phyloP scores from a whole-genome alignment of 2,329 filamentous ascomycete genomes.

The Trichoderma guizhouense region DNA sequence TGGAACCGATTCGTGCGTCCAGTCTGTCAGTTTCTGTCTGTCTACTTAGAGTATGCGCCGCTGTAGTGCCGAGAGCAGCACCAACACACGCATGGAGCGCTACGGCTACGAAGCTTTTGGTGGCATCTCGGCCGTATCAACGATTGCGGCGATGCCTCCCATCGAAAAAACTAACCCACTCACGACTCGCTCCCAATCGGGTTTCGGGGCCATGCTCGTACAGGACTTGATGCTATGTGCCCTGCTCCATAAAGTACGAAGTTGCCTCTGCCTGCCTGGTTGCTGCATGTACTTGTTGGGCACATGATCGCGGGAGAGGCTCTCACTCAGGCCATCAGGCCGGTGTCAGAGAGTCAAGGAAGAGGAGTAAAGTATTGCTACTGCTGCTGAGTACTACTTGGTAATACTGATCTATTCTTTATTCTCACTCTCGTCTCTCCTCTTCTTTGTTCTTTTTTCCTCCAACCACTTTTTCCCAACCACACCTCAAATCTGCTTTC shows the following conservation, averaged over 20 bases:
- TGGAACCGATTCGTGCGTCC: neutral
- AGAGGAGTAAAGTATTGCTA: neutral
- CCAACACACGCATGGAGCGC: neutral
- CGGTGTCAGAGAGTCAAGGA: neutral
- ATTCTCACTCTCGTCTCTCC: neutral
- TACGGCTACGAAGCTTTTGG: neutral
- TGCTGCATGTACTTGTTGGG: neutral
- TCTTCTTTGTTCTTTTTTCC: neutral
- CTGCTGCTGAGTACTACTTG: neutral
- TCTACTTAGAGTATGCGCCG: neutral
- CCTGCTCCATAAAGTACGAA: neutral
- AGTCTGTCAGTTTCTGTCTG: neutral
- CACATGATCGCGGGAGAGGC: neutral
- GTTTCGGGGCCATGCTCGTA: no score
- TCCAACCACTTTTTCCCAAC: neutral
- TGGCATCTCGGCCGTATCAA: neutral
- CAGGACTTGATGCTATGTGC: no score
- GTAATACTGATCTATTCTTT: neutral
- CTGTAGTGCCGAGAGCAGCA: slow-evolving; percentile 1
- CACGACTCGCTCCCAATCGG: no score
- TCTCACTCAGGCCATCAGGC: neutral
- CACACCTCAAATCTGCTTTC: neutral
- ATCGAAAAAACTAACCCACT: no score
- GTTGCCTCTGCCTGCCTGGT: neutral
- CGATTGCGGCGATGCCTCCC: neutral